A percentile compares a stretch with the other conserved stretches of the same genome.
Conservation (phyloP, 331 rosid species). For the Prunus yedoensis region DNA sequence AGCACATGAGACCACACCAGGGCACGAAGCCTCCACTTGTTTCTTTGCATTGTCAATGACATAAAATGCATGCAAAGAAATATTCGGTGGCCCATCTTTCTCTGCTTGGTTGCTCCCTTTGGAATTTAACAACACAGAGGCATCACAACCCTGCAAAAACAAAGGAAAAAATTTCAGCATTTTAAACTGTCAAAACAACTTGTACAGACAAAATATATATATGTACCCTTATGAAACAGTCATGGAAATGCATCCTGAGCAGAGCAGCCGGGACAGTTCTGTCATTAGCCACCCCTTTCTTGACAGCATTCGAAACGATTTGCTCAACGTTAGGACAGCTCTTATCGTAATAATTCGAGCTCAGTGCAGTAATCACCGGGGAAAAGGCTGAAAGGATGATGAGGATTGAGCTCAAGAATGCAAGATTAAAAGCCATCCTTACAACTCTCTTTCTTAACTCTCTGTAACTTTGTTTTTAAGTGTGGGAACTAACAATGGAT, state of each 20-base stretch:
- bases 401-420: slow-evolving; percentile 42
- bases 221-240: slow-evolving; percentile 54
- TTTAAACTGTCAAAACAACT: neutral
- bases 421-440: slow-evolving; percentile 44
- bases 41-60: slow-evolving; percentile 58
- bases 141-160: slow-evolving; percentile 54
- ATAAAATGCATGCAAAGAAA: slow-evolving; percentile 48
- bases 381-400: slow-evolving; percentile 44
- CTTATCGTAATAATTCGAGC: slow-evolving; percentile 65
- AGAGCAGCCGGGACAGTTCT: slow-evolving; percentile 54
- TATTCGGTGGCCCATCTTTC: slow-evolving; percentile 54
- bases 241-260: slow-evolving; percentile 59
- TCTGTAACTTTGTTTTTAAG: slow-evolving; percentile 19
- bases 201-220: neutral
- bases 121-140: slow-evolving; percentile 47
- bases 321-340: slow-evolving; percentile 57
- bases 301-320: slow-evolving; percentile 40
- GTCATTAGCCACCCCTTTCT: slow-evolving; percentile 35
- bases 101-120: slow-evolving; percentile 47
- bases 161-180: neutral
- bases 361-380: slow-evolving; percentile 44
- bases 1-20: slow-evolving; percentile 60
- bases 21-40: slow-evolving; percentile 46
- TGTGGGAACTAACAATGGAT: slow-evolving; percentile 27
- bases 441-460: slow-evolving; percentile 5